Conservation (phyloP, 768 basidiomycete species). For the Holtermannia corniformis region DNA sequence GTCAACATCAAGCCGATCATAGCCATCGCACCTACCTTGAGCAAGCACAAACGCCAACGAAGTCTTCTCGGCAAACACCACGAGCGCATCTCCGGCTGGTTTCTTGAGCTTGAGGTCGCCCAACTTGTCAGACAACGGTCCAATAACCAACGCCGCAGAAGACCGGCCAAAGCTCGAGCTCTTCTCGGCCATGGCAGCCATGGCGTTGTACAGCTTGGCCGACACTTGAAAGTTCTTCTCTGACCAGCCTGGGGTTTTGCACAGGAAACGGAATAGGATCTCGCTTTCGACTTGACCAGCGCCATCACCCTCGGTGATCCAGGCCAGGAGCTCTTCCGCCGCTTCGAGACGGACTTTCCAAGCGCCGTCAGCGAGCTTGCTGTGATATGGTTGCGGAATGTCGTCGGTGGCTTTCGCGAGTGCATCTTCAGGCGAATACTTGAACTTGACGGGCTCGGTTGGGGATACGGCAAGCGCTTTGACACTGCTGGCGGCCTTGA, state of each 20-base stretch:
- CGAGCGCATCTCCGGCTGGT: conserved; percentile 79
- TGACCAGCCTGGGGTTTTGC: conserved; percentile 83
- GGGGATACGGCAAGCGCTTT: conserved; percentile 46
- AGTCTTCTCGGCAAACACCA: conserved; percentile 76
- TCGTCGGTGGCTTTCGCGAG: conserved; percentile 63
- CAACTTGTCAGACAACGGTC: conserved; percentile 82
- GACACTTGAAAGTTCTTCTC: conserved; percentile 99
- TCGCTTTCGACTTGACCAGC: conserved; percentile 68
- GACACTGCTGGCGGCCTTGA: conserved; percentile 44
- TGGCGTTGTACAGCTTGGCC: conserved; percentile 71
- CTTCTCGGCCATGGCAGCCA: conserved; percentile 60
- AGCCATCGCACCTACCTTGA: conserved; percentile 55
- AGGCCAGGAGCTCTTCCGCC: conserved; percentile 70
- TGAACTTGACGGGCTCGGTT: conserved; percentile 82
- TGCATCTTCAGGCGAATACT: conserved; percentile 83
- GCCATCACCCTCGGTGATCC: conserved; percentile 57
- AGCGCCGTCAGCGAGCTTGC: conserved; percentile 70
- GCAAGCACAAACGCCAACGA: conserved; percentile 87
- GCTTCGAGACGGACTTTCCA: conserved; percentile 89
- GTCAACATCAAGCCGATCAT: not conserved
- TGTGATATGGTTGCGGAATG: conserved; percentile 61
- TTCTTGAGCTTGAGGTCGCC: conserved; percentile 97
- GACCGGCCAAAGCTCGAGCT: conserved; percentile 78
- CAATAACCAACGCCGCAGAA: conserved; percentile 68
- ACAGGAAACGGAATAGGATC: conserved; percentile 72